Evolutionary conservation across 192 early-diverging fungal species (phyloP).

Genomic region (Linnemannia zychae): DNA sequence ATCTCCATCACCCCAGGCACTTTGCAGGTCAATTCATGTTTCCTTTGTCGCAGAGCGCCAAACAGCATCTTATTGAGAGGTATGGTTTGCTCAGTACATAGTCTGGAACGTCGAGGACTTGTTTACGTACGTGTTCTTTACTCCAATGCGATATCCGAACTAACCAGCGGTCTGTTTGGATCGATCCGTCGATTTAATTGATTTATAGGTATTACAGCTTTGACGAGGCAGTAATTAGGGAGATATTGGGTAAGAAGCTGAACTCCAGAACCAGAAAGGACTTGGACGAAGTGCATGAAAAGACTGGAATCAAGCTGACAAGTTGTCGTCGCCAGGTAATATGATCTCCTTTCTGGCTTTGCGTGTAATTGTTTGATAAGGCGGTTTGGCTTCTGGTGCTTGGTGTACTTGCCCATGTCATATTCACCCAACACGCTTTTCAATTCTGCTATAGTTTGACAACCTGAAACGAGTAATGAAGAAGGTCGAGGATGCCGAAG

Average conservation of each 20-base stretch:
- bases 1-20: constrained; percentile 54
- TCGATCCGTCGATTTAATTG: background rate
- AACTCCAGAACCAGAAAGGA: constrained; percentile 60
- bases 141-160: background rate
- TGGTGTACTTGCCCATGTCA: background rate
- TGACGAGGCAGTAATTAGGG: constrained; percentile 59
- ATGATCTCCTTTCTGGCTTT: background rate
- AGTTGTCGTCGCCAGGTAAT: constrained; percentile 60
- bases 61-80: constrained; percentile 57
- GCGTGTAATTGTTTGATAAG: background rate
- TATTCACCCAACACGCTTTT: background rate
- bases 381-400: background rate
- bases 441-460: constrained; percentile 44
- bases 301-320: constrained; percentile 43
- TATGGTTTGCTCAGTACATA: background rate
- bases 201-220: constrained; percentile 59
- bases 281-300: constrained; percentile 58
- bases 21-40: constrained; percentile 59
- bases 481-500: constrained; percentile 59
- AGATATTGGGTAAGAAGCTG: constrained; percentile 60
- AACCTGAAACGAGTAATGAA: constrained; percentile 60
- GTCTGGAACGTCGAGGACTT: background rate
- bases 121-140: background rate
- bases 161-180: background rate
- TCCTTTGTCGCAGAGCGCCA: constrained; percentile 51